A percentile compares a stretch with the other conserved stretches of the same genome.
Conservation (phyloP, 1,284 basidiomycete genomes). For the Cystobasidium sp. region DNA sequence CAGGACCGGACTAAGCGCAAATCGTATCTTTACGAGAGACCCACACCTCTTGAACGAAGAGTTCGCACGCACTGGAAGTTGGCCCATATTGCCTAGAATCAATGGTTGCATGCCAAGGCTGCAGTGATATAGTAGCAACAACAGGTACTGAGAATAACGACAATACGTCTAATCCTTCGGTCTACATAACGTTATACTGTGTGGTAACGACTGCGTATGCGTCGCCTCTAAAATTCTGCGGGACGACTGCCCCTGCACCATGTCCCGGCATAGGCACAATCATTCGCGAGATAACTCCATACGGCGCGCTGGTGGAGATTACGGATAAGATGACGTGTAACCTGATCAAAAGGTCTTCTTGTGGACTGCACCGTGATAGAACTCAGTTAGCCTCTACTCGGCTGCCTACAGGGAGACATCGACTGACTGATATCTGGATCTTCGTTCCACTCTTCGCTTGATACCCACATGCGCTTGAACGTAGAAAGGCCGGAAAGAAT, state of each 20-base stretch:
- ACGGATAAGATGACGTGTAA: neutral
- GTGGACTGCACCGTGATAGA: constrained; percentile 24
- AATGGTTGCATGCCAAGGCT: neutral
- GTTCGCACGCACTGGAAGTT: neutral
- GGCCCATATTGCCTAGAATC: neutral
- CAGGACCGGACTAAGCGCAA: too few relatives aligned
- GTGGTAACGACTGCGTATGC: too few relatives aligned
- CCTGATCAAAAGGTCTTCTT: constrained; percentile 43
- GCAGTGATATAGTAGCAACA: neutral
- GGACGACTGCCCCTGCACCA: too few relatives aligned
- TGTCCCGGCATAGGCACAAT: neutral
- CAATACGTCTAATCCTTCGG: neutral
- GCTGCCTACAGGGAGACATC: neutral
- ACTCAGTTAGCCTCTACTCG: neutral
- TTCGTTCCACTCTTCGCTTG: constrained; percentile 98
- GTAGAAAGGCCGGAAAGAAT: constrained; percentile 93
- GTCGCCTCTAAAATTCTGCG: neutral
- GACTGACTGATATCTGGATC: constrained; percentile 82
- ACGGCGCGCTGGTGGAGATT: neutral
- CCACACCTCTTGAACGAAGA: too few relatives aligned
- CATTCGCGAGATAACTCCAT: neutral
- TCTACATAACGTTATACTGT: too few relatives aligned
- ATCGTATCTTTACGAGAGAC: too few relatives aligned
- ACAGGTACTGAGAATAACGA: neutral
- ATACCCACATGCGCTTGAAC: constrained; percentile 96